Conservation (phyloP, 208 protist genomes). For the Leishmania major region DNA sequence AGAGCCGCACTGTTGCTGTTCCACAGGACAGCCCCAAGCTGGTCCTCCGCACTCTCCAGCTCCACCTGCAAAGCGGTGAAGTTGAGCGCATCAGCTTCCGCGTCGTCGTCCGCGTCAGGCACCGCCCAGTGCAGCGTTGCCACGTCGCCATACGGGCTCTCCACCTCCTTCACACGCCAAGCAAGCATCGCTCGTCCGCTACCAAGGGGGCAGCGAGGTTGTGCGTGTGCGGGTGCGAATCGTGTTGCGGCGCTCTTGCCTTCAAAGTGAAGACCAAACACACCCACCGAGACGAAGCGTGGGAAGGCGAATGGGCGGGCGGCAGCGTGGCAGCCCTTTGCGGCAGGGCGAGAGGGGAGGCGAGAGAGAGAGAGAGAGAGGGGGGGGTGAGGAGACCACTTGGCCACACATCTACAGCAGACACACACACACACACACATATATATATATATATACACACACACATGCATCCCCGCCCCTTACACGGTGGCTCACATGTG, state of each 20-base stretch:
- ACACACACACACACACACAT: background rate
- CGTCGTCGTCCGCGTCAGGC: constrained; percentile 20
- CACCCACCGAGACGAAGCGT: background rate
- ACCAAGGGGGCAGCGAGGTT: background rate
- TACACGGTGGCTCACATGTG: background rate
- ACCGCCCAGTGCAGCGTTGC: constrained; percentile 87
- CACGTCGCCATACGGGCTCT: constrained; percentile 74
- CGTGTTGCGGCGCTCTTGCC: background rate
- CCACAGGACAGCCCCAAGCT: constrained; percentile 89
- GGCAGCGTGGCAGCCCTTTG: background rate
- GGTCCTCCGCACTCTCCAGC: constrained; percentile 81
- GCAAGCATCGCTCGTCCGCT: constrained; percentile 44
- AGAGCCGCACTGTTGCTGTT: constrained; percentile 87
- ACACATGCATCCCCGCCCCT: background rate
- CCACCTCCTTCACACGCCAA: constrained; percentile 75
- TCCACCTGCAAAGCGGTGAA: constrained; percentile 36
- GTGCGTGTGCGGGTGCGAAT: background rate
- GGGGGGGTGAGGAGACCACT: background rate
- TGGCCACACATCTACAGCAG: background rate
- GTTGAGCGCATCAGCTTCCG: constrained; percentile 14
- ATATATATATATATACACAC: too few relatives aligned
- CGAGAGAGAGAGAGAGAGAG: background rate
- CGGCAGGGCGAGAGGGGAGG: background rate
- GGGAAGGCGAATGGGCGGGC: background rate
- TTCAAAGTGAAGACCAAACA: background rate